Evolutionary conservation across 306 rosid species (phyloP).

Genomic region (Albizia julibrissin): DNA sequence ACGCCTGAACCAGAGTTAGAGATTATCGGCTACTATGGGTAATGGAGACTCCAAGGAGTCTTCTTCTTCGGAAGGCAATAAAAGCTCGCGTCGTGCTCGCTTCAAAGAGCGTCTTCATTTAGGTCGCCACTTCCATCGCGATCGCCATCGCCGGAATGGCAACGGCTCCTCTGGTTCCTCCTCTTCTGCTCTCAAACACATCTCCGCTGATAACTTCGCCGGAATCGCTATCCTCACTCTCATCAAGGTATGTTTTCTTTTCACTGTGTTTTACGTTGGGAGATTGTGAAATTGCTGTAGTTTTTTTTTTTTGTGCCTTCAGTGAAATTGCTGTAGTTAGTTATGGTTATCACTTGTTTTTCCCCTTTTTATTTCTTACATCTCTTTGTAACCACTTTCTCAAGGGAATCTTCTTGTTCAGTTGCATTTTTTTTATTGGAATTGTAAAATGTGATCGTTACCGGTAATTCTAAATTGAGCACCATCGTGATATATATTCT

Average conservation of each 20-base stretch:
- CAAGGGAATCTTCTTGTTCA: background rate
- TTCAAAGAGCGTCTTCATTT: conserved; percentile 55
- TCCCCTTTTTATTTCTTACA: background rate
- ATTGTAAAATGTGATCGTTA: background rate
- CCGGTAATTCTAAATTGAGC: background rate
- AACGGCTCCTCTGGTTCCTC: conserved; percentile 23
- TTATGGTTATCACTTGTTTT: background rate
- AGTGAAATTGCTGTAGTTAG: background rate
- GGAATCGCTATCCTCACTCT: conserved; percentile 85
- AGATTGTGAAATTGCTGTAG: background rate
- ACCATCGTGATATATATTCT: background rate
- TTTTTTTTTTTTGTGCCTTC: too few species aligned
- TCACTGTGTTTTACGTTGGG: too few species aligned
- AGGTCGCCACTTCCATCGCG: conserved; percentile 30
- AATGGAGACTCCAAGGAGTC: conserved; percentile 51
- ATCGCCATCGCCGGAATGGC: conserved; percentile 21
- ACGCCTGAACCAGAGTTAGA: background rate
- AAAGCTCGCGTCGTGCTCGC: conserved; percentile 51
- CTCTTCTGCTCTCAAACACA: conserved; percentile 41
- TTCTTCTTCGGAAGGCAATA: conserved; percentile 26
- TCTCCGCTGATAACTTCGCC: conserved; percentile 55
- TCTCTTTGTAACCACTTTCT: background rate
- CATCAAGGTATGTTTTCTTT: conserved; percentile 42
- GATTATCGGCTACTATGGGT: conserved; percentile 48
- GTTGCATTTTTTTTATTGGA: background rate